Percentiles rank a stretch among this genome's conserved stretches.
Conservation (phyloP, 2,329 filamentous ascomycete species). For the Ophiocordyceps camponoti-rufipedis region DNA sequence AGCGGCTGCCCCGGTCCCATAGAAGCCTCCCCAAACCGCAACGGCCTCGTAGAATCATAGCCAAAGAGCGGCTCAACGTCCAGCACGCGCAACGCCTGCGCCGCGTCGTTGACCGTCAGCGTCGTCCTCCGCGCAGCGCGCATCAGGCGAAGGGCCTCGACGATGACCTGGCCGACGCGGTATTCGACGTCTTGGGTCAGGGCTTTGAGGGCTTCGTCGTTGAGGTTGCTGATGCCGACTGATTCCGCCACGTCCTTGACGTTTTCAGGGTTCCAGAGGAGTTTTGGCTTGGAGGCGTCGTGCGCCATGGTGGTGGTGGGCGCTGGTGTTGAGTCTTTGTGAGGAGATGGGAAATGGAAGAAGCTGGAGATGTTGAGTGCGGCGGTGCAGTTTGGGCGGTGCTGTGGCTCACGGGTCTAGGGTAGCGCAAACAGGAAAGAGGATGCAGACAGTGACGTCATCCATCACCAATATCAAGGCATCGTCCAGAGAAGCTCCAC, state of each 20-base stretch:
- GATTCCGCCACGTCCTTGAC: slow-evolving; percentile 93
- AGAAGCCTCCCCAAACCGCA: slow-evolving; percentile 86
- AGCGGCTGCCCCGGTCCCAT: slow-evolving; percentile 84
- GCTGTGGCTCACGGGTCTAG: not conserved
- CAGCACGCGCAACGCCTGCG: slow-evolving; percentile 66
- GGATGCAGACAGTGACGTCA: too few relatives aligned
- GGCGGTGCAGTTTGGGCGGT: not conserved
- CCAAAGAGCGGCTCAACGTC: slow-evolving; percentile 93
- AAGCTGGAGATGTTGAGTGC: too few relatives aligned
- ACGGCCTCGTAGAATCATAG: slow-evolving; percentile 77
- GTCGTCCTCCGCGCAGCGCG: slow-evolving; percentile 73
- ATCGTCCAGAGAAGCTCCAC: not conserved
- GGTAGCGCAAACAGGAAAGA: not conserved
- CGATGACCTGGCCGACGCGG: slow-evolving; percentile 78
- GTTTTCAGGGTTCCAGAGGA: slow-evolving; percentile 91
- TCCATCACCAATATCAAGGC: too few relatives aligned
- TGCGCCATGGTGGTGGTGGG: slow-evolving; percentile 14
- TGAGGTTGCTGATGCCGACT: slow-evolving; percentile 65
- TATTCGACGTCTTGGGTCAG: slow-evolving; percentile 92
- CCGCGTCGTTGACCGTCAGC: slow-evolving; percentile 75
- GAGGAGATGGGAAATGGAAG: too few relatives aligned
- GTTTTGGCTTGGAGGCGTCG: slow-evolving; percentile 28
- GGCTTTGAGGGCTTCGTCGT: slow-evolving; percentile 72
- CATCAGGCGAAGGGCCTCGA: slow-evolving; percentile 94
- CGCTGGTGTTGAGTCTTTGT: too few relatives aligned